Conservation (phyloP, 345 rosid genomes). For the Acer negundo region DNA sequence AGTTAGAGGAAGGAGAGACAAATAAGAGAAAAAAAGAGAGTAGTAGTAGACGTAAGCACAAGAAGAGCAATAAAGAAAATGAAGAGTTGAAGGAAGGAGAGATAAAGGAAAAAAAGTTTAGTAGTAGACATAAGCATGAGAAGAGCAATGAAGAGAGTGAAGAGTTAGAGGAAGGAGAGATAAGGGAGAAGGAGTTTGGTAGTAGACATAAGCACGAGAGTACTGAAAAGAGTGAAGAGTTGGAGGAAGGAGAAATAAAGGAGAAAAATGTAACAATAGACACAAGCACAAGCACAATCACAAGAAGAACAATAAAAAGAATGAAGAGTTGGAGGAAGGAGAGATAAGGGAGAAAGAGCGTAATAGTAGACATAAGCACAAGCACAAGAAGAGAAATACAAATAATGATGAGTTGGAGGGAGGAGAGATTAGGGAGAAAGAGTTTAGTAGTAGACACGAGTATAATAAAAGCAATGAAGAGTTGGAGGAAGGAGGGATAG, state of each 20-base stretch:
- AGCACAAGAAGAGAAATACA: too few species aligned
- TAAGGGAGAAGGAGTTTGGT: background rate
- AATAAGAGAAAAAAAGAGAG: too few species aligned
- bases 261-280: background rate
- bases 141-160: background rate
- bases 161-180: background rate
- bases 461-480: background rate
- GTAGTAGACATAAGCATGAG: too few species aligned
- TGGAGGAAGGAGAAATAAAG: conserved; percentile 5
- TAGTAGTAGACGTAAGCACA: too few species aligned
- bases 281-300: background rate
- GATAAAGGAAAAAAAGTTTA: background rate
- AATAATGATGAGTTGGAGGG: background rate
- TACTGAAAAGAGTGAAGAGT: background rate
- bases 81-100: background rate
- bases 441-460: too few species aligned
- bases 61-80: too few species aligned
- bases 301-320: too few species aligned
- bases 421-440: background rate
- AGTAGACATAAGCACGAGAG: background rate
- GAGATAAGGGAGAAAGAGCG: too few species aligned
- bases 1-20: too few species aligned
- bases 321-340: too few species aligned
- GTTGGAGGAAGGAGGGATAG: conserved; percentile 3
- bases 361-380: too few species aligned